Percentiles rank a stretch among this genome's conserved stretches.
Conservation (phyloP, 805 yeast genomes). For the Kuraishia borneana region DNA sequence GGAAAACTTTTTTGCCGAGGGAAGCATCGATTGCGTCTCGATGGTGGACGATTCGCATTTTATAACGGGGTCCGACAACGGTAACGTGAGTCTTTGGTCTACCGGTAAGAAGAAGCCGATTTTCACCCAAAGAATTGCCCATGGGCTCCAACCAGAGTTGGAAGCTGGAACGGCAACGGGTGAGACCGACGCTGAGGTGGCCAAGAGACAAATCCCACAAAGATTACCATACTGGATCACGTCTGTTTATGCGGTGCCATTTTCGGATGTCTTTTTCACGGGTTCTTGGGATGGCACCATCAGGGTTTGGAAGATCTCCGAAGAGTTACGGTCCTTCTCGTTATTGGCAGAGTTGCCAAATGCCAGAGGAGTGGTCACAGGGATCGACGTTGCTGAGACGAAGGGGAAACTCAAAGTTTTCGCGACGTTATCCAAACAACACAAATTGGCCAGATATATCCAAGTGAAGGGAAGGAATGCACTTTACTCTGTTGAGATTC, state of each 20-base stretch:
- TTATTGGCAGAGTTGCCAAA: conserved; percentile 43
- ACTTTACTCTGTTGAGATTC: conserved; percentile 42
- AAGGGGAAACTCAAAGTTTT: conserved; percentile 45
- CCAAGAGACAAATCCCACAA: conserved; percentile 47
- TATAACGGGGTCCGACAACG: conserved; percentile 93
- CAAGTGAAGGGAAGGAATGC: conserved; percentile 60
- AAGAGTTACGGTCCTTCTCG: conserved; percentile 49
- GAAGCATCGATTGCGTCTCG: conserved; percentile 79
- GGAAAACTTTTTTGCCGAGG: conserved; percentile 48
- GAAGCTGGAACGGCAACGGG: conserved; percentile 45
- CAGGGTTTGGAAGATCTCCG: conserved; percentile 67
- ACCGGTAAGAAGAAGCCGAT: conserved; percentile 82
- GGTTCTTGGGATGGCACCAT: conserved; percentile 85
- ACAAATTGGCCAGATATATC: conserved; percentile 82
- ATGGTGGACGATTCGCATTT: conserved; percentile 92
- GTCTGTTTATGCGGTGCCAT: conserved; percentile 71
- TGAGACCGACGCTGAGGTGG: conserved; percentile 24
- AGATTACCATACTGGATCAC: conserved; percentile 83
- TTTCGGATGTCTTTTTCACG: conserved; percentile 68
- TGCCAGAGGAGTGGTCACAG: conserved; percentile 62
- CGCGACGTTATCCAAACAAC: conserved; percentile 75
- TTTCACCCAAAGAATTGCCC: conserved; percentile 57
- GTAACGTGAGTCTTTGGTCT: conserved; percentile 85
- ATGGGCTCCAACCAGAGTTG: conserved; percentile 45
- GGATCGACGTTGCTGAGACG: conserved; percentile 36